phyloP scores from a whole-genome alignment of 805 yeast genomes.

The Ogataea kodamae region DNA sequence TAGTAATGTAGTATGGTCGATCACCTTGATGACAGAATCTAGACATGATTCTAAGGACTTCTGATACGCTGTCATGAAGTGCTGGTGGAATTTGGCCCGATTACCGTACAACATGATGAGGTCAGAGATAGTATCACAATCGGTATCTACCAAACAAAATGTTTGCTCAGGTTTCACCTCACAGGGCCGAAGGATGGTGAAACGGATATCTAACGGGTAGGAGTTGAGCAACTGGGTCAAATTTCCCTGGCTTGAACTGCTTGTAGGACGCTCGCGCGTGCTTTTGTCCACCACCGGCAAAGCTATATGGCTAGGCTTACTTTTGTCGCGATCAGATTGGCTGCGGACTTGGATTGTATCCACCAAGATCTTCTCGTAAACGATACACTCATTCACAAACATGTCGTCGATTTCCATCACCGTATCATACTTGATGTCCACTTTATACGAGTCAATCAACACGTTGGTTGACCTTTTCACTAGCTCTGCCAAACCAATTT shows the following conservation, averaged over 20 bases:
- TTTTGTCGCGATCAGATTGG: slow-evolving; percentile 18
- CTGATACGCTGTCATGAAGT: slow-evolving; percentile 40
- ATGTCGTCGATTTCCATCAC: slow-evolving; percentile 38
- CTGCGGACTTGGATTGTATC: slow-evolving; percentile 27
- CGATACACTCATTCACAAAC: slow-evolving; percentile 41
- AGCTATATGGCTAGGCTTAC: slow-evolving; percentile 25
- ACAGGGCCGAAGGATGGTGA: slow-evolving; percentile 31
- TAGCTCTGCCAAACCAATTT: slow-evolving; percentile 48
- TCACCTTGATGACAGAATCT: slow-evolving; percentile 37
- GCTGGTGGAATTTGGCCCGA: slow-evolving; percentile 49
- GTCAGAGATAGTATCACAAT: slow-evolving; percentile 41
- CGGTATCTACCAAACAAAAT: slow-evolving; percentile 29
- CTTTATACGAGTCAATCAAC: slow-evolving; percentile 50
- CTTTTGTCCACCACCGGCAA: slow-evolving; percentile 31
- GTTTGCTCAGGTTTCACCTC: slow-evolving; percentile 21
- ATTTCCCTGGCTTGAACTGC: slow-evolving; percentile 20
- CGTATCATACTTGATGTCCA: slow-evolving; percentile 40
- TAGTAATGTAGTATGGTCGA: slow-evolving; percentile 36
- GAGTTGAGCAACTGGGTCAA: slow-evolving; percentile 23
- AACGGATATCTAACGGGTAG: slow-evolving; percentile 31
- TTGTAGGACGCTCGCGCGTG: slow-evolving; percentile 13
- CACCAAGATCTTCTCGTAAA: slow-evolving; percentile 34
- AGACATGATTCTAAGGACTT: slow-evolving; percentile 37
- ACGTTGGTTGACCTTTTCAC: slow-evolving; percentile 46
- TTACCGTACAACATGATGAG: slow-evolving; percentile 47